These are phyloP conservation scores for Bruguiera parviflora DNA, from an alignment of 345 rosid species.

Conservation along the genomic window DNA sequence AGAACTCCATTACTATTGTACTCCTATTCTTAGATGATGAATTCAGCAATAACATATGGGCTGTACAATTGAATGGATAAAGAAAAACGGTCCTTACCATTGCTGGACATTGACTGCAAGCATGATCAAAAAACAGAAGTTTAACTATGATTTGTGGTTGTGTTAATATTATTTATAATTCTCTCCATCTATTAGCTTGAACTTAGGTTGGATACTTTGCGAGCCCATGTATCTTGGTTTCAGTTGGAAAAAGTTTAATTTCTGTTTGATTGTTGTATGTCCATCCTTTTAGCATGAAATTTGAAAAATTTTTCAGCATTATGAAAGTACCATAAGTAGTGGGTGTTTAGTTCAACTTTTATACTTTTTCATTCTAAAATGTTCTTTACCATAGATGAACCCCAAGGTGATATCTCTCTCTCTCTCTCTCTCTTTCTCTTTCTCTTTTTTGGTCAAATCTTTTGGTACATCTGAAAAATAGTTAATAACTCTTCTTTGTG, in stretches of 20 bases:
- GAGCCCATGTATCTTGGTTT: too few species aligned
- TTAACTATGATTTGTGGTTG: too few species aligned
- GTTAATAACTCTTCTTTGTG: slow-evolving; percentile 22
- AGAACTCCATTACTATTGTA: not conserved
- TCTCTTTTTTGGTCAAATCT: too few species aligned
- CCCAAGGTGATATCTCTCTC: not conserved
- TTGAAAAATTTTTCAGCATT: too few species aligned
- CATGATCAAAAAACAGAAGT: too few species aligned
- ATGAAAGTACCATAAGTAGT: not conserved
- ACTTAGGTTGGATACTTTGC: not conserved
- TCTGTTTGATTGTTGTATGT: too few species aligned
- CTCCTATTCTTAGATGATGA: not conserved
- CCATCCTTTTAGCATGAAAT: too few species aligned
- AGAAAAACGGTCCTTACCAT: not conserved
- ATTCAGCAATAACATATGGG: not conserved
- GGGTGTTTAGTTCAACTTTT: slow-evolving; percentile 3
- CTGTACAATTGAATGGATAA: not conserved
- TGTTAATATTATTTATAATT: not conserved
- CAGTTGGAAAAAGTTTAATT: not conserved
- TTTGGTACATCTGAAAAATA: too few species aligned
- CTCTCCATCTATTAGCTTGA: not conserved
- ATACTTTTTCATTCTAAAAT: not conserved
- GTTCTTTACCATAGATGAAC: not conserved
- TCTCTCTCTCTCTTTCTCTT: too few species aligned
- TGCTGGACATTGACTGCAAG: not conserved